Conservation (phyloP, 495 filamentous ascomycete genomes). For the Amniculicola lignicola region DNA sequence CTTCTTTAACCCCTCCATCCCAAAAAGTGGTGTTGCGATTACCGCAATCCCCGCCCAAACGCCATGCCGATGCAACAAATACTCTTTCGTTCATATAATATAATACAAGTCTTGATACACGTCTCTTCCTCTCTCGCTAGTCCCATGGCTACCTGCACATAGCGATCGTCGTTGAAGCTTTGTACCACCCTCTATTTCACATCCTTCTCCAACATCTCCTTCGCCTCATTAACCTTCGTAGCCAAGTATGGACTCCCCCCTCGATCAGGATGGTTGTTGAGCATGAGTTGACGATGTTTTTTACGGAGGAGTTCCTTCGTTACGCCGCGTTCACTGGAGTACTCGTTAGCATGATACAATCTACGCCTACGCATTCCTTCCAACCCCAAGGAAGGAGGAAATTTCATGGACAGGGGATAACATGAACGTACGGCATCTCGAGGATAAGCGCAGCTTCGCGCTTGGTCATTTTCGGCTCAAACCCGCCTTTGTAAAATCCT, state of each 20-base stretch:
- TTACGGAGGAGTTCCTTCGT: conserved; percentile 93
- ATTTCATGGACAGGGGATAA: too few relatives aligned
- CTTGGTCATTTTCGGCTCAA: conserved; percentile 88
- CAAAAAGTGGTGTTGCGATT: too few relatives aligned
- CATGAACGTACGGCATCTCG: conserved; percentile 69
- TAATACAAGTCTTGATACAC: conserved; percentile 18
- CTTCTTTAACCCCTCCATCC: too few relatives aligned
- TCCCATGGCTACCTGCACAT: background rate
- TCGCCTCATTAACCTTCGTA: conserved; percentile 96
- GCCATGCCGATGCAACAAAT: conserved; percentile 23
- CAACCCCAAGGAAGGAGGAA: too few relatives aligned
- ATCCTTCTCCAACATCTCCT: conserved; percentile 90
- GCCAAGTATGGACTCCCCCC: conserved; percentile 95
- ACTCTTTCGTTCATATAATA: background rate
- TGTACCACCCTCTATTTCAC: conserved; percentile 19
- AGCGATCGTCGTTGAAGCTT: background rate
- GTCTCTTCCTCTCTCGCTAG: background rate
- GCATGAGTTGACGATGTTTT: conserved; percentile 93
- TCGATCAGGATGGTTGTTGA: conserved; percentile 95
- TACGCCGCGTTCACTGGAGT: conserved; percentile 71
- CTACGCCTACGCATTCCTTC: too few relatives aligned
- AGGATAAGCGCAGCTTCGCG: conserved; percentile 89
- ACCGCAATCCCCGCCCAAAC: too few relatives aligned
- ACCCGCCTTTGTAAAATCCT: conserved; percentile 95
- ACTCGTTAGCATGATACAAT: conserved; percentile 25